phyloP scores from a whole-genome alignment of 306 rosid genomes.

The Inga laurina region DNA sequence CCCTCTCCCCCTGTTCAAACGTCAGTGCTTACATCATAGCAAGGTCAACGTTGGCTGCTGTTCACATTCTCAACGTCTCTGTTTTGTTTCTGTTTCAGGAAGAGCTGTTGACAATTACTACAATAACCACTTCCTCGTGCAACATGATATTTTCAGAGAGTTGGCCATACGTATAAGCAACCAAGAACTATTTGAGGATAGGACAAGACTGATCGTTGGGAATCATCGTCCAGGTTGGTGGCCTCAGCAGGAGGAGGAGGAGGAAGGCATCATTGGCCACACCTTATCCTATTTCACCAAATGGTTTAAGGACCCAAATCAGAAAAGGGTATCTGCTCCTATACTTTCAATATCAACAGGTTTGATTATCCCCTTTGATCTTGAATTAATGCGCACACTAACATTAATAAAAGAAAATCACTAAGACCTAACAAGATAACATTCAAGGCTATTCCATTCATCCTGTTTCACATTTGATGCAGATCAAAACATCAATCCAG shows the following conservation, averaged over 20 bases:
- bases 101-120: not conserved
- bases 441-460: not conserved
- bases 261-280: too few species aligned
- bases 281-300: too few species aligned
- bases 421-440: not conserved
- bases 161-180: not conserved
- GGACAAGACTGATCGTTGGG: slow-evolving; percentile 9
- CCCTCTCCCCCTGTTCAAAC: too few species aligned
- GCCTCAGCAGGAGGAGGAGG: too few species aligned
- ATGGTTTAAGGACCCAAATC: too few species aligned
- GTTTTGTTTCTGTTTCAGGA: too few species aligned
- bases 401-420: not conserved
- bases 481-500: not conserved
- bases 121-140: slow-evolving; percentile 9
- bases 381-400: not conserved
- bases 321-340: too few species aligned
- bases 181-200: not conserved
- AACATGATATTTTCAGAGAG: not conserved
- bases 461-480: not conserved
- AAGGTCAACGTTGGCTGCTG: too few species aligned
- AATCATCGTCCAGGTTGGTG: not conserved
- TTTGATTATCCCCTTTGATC: not conserved
- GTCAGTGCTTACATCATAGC: too few species aligned
- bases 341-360: slow-evolving; percentile 3
- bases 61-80: too few species aligned